Conservation (phyloP, 371 early-diverging fungal genomes). For the Mortierella sp. region DNA sequence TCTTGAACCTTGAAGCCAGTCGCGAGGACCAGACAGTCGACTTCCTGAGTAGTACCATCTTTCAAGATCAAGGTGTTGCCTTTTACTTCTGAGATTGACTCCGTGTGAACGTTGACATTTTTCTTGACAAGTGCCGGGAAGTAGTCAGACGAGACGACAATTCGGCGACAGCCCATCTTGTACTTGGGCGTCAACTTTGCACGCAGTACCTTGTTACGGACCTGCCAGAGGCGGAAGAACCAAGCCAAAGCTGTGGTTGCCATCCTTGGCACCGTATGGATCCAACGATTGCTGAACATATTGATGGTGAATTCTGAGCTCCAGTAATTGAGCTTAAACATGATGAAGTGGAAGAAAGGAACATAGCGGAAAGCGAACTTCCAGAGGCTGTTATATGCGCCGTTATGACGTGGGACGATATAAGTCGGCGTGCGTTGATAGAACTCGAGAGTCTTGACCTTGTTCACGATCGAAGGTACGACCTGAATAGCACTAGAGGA, state of each 20-base stretch:
- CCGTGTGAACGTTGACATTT: slow-evolving; percentile 58
- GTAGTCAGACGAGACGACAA: slow-evolving; percentile 62
- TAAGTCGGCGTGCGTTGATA: slow-evolving; percentile 70
- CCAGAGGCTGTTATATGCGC: slow-evolving; percentile 24
- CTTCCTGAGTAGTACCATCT: slow-evolving; percentile 55
- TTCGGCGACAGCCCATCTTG: slow-evolving; percentile 67
- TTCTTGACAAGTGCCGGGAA: slow-evolving; percentile 56
- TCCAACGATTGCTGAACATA: slow-evolving; percentile 33
- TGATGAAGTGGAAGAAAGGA: slow-evolving; percentile 53
- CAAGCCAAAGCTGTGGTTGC: slow-evolving; percentile 14
- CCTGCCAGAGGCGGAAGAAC: slow-evolving; percentile 34
- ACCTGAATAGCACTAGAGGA: slow-evolving; percentile 61
- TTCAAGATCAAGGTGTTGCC: slow-evolving; percentile 53
- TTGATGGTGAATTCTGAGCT: slow-evolving; percentile 29
- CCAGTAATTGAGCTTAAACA: slow-evolving; percentile 37
- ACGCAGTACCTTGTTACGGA: slow-evolving; percentile 51
- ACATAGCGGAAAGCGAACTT: slow-evolving; percentile 56
- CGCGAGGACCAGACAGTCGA: slow-evolving; percentile 69
- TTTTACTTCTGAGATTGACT: slow-evolving; percentile 55
- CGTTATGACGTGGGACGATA: slow-evolving; percentile 51
- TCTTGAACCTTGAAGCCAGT: slow-evolving; percentile 69
- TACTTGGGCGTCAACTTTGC: slow-evolving; percentile 59
- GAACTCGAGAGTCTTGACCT: slow-evolving; percentile 55
- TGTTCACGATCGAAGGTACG: slow-evolving; percentile 58
- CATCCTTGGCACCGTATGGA: slow-evolving; percentile 16